Evolutionary conservation across 164 flowering plant genomes (phyloP).

Genomic region (Vitis rotundifolia): DNA sequence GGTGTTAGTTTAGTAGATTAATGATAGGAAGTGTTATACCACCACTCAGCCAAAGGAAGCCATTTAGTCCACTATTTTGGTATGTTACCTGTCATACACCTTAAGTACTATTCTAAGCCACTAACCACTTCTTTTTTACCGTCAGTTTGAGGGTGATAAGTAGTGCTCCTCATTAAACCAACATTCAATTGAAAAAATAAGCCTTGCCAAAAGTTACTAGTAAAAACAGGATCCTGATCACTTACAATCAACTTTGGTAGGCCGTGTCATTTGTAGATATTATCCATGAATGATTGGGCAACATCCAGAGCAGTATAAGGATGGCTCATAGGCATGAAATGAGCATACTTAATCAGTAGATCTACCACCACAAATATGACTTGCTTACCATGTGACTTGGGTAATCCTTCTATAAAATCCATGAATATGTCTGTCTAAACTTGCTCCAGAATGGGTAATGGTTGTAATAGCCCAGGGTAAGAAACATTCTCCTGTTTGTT

Average conservation of each 20-base stretch:
- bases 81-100: no score
- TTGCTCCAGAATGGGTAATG: neutral
- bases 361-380: constrained; percentile 10
- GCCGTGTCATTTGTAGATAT: neutral
- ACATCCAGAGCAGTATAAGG: neutral
- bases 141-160: no score
- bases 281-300: neutral
- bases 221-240: no score
- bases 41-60: no score
- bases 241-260: neutral
- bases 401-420: neutral
- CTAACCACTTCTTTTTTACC: no score
- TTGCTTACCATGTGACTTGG: neutral
- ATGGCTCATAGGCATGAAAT: constrained; percentile 2
- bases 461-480: neutral
- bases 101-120: no score
- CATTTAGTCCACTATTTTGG: no score
- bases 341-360: constrained; percentile 1
- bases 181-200: no score
- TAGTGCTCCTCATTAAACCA: no score
- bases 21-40: no score
- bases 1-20: no score
- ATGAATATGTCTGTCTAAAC: neutral
- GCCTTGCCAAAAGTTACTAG: no score
- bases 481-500: neutral